phyloP scores from a whole-genome alignment of 1,139 yeast genomes.

The Zygoascus hellenicus region DNA sequence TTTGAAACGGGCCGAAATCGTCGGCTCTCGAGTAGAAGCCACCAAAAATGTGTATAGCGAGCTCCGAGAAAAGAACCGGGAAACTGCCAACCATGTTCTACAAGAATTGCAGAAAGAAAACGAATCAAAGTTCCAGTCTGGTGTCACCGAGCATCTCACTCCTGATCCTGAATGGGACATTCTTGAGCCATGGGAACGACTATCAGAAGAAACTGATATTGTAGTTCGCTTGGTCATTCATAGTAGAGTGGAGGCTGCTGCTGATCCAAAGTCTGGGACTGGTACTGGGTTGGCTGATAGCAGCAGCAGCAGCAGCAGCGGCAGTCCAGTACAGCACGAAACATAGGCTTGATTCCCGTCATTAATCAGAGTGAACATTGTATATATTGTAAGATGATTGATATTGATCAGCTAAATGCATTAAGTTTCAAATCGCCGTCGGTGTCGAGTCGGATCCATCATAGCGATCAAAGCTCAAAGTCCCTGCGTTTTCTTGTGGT shows the following conservation, averaged over 20 bases:
- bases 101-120: conserved; percentile 20
- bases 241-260: conserved; percentile 1
- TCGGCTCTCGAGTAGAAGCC: conserved; percentile 14
- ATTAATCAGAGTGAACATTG: no score
- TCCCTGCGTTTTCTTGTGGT: no score
- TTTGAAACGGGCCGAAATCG: conserved; percentile 14
- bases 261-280: no score
- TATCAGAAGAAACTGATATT: conserved; percentile 26
- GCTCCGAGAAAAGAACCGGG: conserved; percentile 21
- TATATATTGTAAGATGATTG: no score
- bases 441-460: no score
- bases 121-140: conserved; percentile 4
- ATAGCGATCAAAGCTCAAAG: no score
- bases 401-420: no score
- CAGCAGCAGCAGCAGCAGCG: no score
- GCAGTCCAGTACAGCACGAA: background rate
- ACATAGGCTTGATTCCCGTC: no score
- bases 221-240: conserved; percentile 27
- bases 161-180: conserved; percentile 25
- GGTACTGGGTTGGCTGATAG: background rate
- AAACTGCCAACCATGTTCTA: conserved; percentile 19
- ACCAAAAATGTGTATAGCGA: conserved; percentile 20
- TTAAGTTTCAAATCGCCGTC: no score
- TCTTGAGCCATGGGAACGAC: conserved; percentile 26
- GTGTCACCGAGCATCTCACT: conserved; percentile 7